These are phyloP conservation scores for Anthostomella pinea DNA, from an alignment of 2,329 filamentous ascomycete species.

Conservation along the genomic window DNA sequence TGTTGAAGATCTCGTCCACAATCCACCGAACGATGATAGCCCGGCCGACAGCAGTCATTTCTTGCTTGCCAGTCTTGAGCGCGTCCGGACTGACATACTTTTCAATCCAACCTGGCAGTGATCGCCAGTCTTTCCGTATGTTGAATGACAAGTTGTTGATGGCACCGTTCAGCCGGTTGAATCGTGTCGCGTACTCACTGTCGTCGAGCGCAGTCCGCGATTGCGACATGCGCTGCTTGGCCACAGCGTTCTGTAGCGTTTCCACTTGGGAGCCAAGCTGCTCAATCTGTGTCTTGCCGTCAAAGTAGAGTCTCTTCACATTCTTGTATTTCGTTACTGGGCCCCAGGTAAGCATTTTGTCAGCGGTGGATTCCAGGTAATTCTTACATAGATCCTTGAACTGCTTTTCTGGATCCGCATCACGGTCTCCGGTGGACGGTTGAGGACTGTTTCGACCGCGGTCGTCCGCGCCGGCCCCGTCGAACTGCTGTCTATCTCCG, in stretches of 20 bases:
- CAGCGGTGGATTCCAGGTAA: slow-evolving; percentile 7
- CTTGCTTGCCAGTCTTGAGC: slow-evolving; percentile 82
- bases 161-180: slow-evolving; percentile 86
- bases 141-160: slow-evolving; percentile 95
- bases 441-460: slow-evolving; percentile 56
- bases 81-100: slow-evolving; percentile 81
- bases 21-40: slow-evolving; percentile 88
- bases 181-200: slow-evolving; percentile 85
- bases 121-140: slow-evolving; percentile 90
- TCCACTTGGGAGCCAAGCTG: slow-evolving; percentile 84
- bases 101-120: slow-evolving; percentile 76
- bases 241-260: slow-evolving; percentile 93
- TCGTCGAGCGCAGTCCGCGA: slow-evolving; percentile 94
- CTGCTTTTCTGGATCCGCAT: slow-evolving; percentile 49
- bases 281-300: slow-evolving; percentile 90
- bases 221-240: slow-evolving; percentile 90
- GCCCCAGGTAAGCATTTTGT: slow-evolving; percentile 31
- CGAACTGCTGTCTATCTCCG: slow-evolving; percentile 42
- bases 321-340: slow-evolving; percentile 94
- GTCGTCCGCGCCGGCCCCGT: slow-evolving; percentile 41
- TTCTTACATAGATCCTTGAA: slow-evolving; percentile 56
- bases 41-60: slow-evolving; percentile 94
- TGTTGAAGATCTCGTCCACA: slow-evolving; percentile 85
- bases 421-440: slow-evolving; percentile 44
- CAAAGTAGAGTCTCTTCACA: slow-evolving; percentile 96